Evolutionary conservation across 176 grass and related monocot species (phyloP).

Genomic region (Lolium rigidum): DNA sequence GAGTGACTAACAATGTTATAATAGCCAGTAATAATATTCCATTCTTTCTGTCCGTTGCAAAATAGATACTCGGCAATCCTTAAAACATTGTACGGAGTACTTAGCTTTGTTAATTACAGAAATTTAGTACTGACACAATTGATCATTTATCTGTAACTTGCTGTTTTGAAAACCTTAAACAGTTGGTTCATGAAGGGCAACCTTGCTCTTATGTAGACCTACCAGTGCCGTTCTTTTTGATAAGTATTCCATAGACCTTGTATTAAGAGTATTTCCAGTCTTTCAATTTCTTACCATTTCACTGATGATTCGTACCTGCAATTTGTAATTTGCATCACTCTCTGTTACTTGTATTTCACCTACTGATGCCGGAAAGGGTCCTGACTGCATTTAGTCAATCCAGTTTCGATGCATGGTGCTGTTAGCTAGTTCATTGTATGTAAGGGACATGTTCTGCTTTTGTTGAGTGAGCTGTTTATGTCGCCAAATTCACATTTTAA

Average conservation of each 20-base stretch:
- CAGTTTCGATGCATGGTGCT: neutral
- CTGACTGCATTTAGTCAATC: neutral
- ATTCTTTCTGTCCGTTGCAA: too few species aligned
- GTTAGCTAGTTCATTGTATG: neutral
- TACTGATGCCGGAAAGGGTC: neutral
- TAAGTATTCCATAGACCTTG: too few species aligned
- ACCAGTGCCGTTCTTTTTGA: neutral
- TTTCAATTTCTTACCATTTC: neutral
- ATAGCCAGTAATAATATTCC: too few species aligned
- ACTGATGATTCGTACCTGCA: neutral
- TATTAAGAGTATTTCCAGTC: neutral
- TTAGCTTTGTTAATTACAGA: neutral
- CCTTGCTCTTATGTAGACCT: neutral
- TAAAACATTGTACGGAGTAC: too few species aligned
- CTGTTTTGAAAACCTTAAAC: neutral
- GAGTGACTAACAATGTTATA: too few species aligned
- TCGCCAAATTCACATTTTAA: neutral
- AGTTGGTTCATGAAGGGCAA: neutral
- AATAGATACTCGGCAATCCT: too few species aligned
- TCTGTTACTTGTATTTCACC: neutral
- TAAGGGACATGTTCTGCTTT: neutral
- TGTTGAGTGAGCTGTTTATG: neutral
- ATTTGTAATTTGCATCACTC: neutral
- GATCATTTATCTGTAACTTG: neutral
- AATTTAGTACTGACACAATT: neutral